A percentile compares a stretch with the other conserved stretches of the same genome.
phyloP scores from a whole-genome alignment of 129 eudicot genomes.

The Centella asiatica region DNA sequence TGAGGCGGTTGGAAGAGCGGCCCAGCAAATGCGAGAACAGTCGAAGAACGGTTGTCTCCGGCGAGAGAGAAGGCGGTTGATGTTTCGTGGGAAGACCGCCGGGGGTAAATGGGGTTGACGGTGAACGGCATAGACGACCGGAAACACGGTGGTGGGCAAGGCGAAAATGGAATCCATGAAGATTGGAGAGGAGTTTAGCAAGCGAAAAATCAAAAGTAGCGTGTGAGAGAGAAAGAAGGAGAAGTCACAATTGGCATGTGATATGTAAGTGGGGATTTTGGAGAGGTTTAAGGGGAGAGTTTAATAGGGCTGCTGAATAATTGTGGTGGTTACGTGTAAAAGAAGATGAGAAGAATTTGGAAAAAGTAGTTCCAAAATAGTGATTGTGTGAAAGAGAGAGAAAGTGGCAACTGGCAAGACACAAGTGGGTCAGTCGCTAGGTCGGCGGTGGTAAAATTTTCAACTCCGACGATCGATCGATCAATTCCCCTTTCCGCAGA shows the following conservation, averaged over 20 bases:
- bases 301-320: background rate
- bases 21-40: constrained; percentile 13
- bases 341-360: background rate
- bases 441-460: background rate
- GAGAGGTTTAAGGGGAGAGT: too few relatives aligned
- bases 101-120: constrained; percentile 13
- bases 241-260: background rate
- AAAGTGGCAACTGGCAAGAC: background rate
- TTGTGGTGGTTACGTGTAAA: background rate
- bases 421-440: background rate
- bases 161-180: constrained; percentile 26
- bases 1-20: constrained; percentile 15
- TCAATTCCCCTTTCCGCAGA: too few relatives aligned
- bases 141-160: constrained; percentile 13
- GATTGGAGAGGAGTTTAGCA: background rate
- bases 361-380: background rate
- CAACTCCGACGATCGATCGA: constrained; percentile 3
- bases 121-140: constrained; percentile 10
- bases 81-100: constrained; percentile 15
- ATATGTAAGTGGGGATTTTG: background rate
- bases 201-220: background rate
- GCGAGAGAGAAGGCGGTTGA: constrained; percentile 5
- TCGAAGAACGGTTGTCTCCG: constrained; percentile 2
- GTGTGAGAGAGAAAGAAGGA: background rate
- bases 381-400: background rate